Percentiles rank a stretch among this genome's conserved stretches.
Conservation (phyloP, 805 yeast genomes). For the Pachysolen tannophilus region DNA sequence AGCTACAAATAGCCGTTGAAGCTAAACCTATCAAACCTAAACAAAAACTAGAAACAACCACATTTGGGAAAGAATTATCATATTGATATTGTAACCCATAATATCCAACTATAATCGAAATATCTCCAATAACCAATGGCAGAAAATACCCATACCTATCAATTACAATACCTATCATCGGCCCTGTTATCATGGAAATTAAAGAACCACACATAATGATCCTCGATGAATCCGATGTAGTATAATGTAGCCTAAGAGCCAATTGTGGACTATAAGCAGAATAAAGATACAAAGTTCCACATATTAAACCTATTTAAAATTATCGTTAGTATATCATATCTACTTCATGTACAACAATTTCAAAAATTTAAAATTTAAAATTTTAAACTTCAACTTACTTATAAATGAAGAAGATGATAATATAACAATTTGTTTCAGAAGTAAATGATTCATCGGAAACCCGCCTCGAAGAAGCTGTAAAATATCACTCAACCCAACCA, state of each 20-base stretch:
- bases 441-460: no score
- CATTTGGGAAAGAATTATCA: constrained; percentile 27
- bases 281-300: constrained; percentile 72
- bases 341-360: neutral
- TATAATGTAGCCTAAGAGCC: constrained; percentile 45
- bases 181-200: constrained; percentile 58
- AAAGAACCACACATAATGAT: constrained; percentile 64
- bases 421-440: constrained; percentile 11
- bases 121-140: constrained; percentile 44
- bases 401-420: constrained; percentile 15
- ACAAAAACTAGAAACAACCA: constrained; percentile 35
- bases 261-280: constrained; percentile 76
- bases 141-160: constrained; percentile 53
- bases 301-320: constrained; percentile 44
- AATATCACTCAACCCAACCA: no score
- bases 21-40: constrained; percentile 59
- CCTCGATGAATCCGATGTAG: constrained; percentile 54
- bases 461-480: no score
- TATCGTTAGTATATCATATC: constrained; percentile 3
- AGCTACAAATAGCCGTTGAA: constrained; percentile 55
- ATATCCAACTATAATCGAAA: constrained; percentile 46
- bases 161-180: constrained; percentile 57
- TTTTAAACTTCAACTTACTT: constrained; percentile 9
- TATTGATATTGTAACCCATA: constrained; percentile 44
- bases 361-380: no score